A percentile compares a stretch with the other conserved stretches of the same genome.
phyloP scores from a whole-genome alignment of 495 filamentous ascomycete genomes.

The Penicillium antarcticum region DNA sequence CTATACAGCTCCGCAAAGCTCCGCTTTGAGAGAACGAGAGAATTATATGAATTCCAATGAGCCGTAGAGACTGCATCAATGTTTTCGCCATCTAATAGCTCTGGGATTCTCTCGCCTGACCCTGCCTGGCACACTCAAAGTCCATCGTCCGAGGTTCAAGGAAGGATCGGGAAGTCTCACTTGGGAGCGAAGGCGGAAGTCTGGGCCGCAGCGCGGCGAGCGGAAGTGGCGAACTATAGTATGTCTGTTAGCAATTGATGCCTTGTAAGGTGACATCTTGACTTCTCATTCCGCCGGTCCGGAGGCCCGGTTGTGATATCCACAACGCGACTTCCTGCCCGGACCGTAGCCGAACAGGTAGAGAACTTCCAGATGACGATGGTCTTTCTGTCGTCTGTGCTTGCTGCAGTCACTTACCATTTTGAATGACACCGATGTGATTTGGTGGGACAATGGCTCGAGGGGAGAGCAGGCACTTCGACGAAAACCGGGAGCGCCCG shows the following conservation, averaged over 20 bases:
- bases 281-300: constrained; percentile 10
- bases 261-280: neutral
- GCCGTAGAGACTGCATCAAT: too few relatives aligned
- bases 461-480: constrained; percentile 30
- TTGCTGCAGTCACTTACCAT: neutral
- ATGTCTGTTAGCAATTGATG: constrained; percentile 22
- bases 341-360: neutral
- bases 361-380: neutral
- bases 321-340: constrained; percentile 8
- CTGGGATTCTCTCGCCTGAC: too few relatives aligned
- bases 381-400: neutral
- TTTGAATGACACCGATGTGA: constrained; percentile 13
- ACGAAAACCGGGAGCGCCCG: constrained; percentile 41
- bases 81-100: too few relatives aligned
- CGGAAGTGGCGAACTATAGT: constrained; percentile 39
- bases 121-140: neutral
- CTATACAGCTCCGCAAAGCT: neutral
- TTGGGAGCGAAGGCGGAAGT: constrained; percentile 40
- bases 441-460: constrained; percentile 29
- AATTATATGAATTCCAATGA: too few relatives aligned
- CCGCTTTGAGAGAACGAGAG: neutral
- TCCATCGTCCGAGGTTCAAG: neutral
- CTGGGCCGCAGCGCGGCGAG: constrained; percentile 43
- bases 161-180: constrained; percentile 30
- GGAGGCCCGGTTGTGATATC: neutral